A percentile compares a stretch with the other conserved stretches of the same genome.
phyloP scores from a whole-genome alignment of 257 asterid genomes.

The Eustoma russellianum region DNA sequence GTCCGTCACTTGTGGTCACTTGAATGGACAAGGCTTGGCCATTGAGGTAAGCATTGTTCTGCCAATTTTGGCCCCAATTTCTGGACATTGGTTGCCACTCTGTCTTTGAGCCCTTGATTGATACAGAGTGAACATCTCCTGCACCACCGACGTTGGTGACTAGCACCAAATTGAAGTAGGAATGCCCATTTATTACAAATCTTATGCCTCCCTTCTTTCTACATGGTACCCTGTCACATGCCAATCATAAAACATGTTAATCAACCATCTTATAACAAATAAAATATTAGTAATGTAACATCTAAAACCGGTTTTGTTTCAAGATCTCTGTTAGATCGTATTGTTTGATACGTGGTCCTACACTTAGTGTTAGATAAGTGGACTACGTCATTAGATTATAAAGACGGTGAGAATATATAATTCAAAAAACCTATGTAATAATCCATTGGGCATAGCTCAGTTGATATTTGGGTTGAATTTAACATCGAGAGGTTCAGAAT shows the following conservation, averaged over 20 bases:
- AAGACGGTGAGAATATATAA: too few relatives aligned
- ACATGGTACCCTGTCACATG: conserved; percentile 55
- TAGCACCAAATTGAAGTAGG: conserved; percentile 77
- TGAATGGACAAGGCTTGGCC: conserved; percentile 74
- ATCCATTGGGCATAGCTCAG: too few relatives aligned
- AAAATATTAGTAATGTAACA: too few relatives aligned
- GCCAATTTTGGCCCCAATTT: conserved; percentile 99
- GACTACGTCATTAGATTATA: too few relatives aligned
- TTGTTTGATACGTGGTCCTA: too few relatives aligned
- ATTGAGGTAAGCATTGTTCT: conserved; percentile 61
- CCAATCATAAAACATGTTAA: neutral
- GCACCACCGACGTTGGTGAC: conserved; percentile 86
- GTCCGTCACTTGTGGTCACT: conserved; percentile 76
- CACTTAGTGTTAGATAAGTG: too few relatives aligned
- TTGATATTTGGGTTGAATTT: too few relatives aligned
- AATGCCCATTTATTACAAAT: conserved; percentile 79
- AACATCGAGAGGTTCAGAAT: too few relatives aligned
- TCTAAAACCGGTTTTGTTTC: too few relatives aligned
- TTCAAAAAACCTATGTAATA: too few relatives aligned
- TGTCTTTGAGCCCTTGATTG: conserved; percentile 62
- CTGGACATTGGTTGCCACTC: conserved; percentile 92
- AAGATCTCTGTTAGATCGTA: too few relatives aligned
- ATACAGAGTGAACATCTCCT: conserved; percentile 69
- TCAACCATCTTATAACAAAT: too few relatives aligned
- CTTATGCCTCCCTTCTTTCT: conserved; percentile 75